Evolutionary conservation across 768 basidiomycete genomes (phyloP).

Genomic region (Hortiboletus campestris): DNA sequence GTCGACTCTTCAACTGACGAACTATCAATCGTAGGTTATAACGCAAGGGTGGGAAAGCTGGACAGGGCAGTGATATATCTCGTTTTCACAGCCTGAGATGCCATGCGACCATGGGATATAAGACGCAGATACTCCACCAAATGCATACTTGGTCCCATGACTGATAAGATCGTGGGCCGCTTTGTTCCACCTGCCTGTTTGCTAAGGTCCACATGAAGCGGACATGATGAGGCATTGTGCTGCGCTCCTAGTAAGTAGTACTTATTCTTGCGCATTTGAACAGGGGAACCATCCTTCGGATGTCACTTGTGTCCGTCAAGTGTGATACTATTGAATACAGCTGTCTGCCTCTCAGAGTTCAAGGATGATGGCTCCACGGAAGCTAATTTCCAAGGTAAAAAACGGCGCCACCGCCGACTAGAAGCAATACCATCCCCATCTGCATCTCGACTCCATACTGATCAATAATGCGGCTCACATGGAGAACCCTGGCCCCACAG

Average conservation of each 20-base stretch:
- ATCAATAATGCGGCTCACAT: conserved; percentile 11
- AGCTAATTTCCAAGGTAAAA: neutral
- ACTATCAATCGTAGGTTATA: neutral
- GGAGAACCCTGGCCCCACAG: conserved; percentile 5
- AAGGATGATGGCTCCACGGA: neutral
- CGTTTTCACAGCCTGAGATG: neutral
- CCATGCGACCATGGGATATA: neutral
- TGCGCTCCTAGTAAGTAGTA: neutral
- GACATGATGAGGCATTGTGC: neutral
- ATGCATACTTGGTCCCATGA: neutral
- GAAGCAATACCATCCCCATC: neutral
- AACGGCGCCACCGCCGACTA: neutral
- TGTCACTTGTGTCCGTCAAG: neutral
- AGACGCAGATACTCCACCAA: neutral
- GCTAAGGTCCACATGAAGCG: neutral
- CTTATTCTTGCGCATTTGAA: neutral
- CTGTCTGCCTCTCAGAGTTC: neutral
- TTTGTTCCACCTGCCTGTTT: neutral
- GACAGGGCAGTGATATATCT: neutral
- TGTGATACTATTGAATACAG: neutral
- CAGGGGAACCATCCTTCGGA: neutral
- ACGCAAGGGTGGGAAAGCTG: neutral
- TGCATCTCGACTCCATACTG: conserved; percentile 8
- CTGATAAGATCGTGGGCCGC: neutral
- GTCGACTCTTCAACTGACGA: neutral